These are phyloP conservation scores for Backusella psychrophila DNA, from an alignment of 192 early-diverging fungal species.

Conservation along the genomic window DNA sequence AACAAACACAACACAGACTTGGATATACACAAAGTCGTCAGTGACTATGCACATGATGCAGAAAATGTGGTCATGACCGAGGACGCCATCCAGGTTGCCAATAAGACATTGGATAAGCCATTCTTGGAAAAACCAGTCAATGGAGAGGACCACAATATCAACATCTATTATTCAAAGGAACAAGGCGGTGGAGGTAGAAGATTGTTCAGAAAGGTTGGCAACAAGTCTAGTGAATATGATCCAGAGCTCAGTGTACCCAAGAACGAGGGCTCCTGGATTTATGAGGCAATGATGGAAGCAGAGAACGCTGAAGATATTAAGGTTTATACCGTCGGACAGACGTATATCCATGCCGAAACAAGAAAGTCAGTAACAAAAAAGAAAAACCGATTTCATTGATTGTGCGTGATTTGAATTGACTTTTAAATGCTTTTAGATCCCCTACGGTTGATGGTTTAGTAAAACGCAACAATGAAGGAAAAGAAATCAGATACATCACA, in stretches of 20 bases:
- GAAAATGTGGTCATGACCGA: constrained; percentile 28
- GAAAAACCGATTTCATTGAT: background rate
- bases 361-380: constrained; percentile 62
- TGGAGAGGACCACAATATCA: constrained; percentile 96
- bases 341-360: constrained; percentile 92
- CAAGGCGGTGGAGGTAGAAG: constrained; percentile 81
- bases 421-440: constrained; percentile 49
- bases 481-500: constrained; percentile 93
- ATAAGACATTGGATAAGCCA: constrained; percentile 77
- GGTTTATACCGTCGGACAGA: constrained; percentile 90
- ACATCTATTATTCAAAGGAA: constrained; percentile 85
- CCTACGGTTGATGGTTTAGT: constrained; percentile 96
- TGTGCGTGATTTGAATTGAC: background rate
- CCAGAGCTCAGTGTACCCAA: constrained; percentile 66
- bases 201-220: constrained; percentile 86
- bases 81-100: constrained; percentile 72
- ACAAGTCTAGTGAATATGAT: constrained; percentile 93
- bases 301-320: constrained; percentile 98
- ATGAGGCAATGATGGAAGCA: constrained; percentile 93
- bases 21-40: constrained; percentile 37
- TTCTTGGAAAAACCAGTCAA: constrained; percentile 97
- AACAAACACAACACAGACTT: constrained; percentile 46
- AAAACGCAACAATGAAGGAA: constrained; percentile 93
- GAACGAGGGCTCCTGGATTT: constrained; percentile 80
- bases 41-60: constrained; percentile 11